Evolutionary conservation across 805 yeast species (phyloP).

Genomic region (Millerago galiae): DNA sequence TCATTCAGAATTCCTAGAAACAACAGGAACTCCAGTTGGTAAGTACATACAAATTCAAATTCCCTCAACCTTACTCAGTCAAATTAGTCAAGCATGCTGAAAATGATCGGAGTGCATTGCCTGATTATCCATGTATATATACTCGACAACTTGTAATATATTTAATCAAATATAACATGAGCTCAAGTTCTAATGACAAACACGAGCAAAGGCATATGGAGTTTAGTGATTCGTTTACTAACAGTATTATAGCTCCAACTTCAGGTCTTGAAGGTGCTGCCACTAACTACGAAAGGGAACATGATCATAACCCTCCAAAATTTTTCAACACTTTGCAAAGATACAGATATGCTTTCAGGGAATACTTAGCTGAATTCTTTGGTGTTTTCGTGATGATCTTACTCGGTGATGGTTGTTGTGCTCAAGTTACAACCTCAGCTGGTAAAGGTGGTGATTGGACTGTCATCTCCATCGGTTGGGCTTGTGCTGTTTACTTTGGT

Average conservation of each 20-base stretch:
- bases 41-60: conserved; percentile 8
- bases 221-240: not conserved
- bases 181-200: not conserved
- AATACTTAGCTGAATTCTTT: conserved; percentile 45
- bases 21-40: conserved; percentile 24
- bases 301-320: conserved; percentile 9
- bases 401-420: conserved; percentile 43
- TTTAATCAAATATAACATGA: too few species aligned
- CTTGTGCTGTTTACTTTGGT: conserved; percentile 47
- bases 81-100: too few species aligned
- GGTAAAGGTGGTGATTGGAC: conserved; percentile 35
- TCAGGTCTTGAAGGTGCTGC: conserved; percentile 24
- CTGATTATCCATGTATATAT: too few species aligned
- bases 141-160: too few species aligned
- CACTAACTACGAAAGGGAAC: conserved; percentile 13
- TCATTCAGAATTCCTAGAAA: conserved; percentile 22
- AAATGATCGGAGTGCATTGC: too few species aligned
- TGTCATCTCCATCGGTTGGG: conserved; percentile 45
- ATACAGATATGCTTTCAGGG: conserved; percentile 30
- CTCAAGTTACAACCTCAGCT: conserved; percentile 35
- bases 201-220: not conserved
- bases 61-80: too few species aligned
- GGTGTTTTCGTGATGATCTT: conserved; percentile 41
- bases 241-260: conserved; percentile 21
- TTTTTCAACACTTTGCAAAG: conserved; percentile 20